A percentile compares a stretch with the other conserved stretches of the same genome.
These are phyloP conservation scores for Neophaeococcomyces aloes DNA, from an alignment of 2,329 filamentous ascomycete genomes.

Conservation along the genomic window DNA sequence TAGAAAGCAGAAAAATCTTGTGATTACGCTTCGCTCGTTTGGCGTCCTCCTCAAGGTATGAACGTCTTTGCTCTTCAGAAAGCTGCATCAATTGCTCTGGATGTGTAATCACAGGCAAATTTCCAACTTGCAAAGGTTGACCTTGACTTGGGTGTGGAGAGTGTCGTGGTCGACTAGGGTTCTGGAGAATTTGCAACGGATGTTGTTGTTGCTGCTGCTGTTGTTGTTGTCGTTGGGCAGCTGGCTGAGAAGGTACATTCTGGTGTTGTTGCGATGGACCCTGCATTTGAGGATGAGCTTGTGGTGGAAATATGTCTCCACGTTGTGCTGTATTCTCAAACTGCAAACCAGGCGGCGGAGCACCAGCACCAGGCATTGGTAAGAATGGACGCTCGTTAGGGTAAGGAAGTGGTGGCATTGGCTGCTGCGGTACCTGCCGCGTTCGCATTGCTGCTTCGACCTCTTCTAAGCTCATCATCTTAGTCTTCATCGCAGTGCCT, in stretches of 20 bases:
- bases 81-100: constrained; percentile 66
- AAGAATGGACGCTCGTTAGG: constrained; percentile 19
- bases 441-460: constrained; percentile 86
- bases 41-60: constrained; percentile 80
- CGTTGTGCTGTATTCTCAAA: too few species aligned
- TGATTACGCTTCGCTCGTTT: constrained; percentile 95
- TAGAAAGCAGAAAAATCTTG: constrained; percentile 88
- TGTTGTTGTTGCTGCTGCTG: constrained; percentile 41
- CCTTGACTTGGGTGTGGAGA: constrained; percentile 29
- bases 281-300: constrained; percentile 21
- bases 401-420: constrained; percentile 21
- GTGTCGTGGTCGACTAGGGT: constrained; percentile 55
- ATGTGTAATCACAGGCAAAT: constrained; percentile 51
- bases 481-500: constrained; percentile 27
- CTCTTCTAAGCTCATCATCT: constrained; percentile 90
- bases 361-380: too few species aligned
- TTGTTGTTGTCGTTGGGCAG: constrained; percentile 35
- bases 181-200: constrained; percentile 69
- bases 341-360: too few species aligned
- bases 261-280: constrained; percentile 28
- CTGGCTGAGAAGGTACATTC: constrained; percentile 13
- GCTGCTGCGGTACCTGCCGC: constrained; percentile 39
- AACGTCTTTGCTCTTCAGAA: constrained; percentile 71
- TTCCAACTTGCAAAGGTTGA: constrained; percentile 28
- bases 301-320: constrained; percentile 20